Conservation (phyloP, 2,329 filamentous ascomycete genomes). For the Monascus ruber region DNA sequence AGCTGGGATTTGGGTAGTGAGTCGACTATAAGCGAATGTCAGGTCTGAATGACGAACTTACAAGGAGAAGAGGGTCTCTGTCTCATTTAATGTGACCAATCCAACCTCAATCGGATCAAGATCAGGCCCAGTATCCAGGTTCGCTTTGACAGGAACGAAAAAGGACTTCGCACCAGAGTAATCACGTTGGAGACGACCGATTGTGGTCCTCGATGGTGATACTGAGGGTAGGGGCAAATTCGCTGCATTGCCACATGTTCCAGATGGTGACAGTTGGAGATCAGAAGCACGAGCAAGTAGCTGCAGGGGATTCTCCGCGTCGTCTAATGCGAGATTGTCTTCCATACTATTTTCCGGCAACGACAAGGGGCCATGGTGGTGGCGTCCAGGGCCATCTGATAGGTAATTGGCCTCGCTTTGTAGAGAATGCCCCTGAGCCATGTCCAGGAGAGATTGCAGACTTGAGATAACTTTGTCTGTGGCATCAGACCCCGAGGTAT, state of each 20-base stretch:
- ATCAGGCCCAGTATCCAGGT: conserved; percentile 51
- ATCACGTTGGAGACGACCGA: conserved; percentile 2
- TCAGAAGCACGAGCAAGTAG: conserved; percentile 62
- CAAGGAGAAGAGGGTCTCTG: conserved; percentile 54
- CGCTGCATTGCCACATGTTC: conserved; percentile 10
- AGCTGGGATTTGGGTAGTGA: conserved; percentile 33
- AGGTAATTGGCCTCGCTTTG: conserved; percentile 16
- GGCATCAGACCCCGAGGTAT: conserved; percentile 30
- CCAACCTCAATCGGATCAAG: conserved; percentile 60
- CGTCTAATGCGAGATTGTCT: conserved; percentile 53
- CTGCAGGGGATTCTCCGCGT: conserved; percentile 65
- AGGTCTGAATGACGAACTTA: conserved; percentile 27
- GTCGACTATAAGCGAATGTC: not conserved
- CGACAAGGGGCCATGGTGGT: conserved; percentile 8
- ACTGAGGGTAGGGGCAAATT: conserved; percentile 15
- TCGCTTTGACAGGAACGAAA: conserved; percentile 54
- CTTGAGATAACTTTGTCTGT: conserved; percentile 32
- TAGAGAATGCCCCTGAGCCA: conserved; percentile 33
- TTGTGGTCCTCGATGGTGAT: conserved; percentile 28
- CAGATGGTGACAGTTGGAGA: conserved; percentile 43
- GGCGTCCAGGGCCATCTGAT: conserved; percentile 19
- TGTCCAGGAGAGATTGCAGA: conserved; percentile 41
- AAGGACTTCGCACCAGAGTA: conserved; percentile 44
- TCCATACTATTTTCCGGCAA: conserved; percentile 22
- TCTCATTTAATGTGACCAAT: conserved; percentile 55